Evolutionary conservation across 768 basidiomycete species (phyloP).

Genomic region (Psilocybe tampanensis): DNA sequence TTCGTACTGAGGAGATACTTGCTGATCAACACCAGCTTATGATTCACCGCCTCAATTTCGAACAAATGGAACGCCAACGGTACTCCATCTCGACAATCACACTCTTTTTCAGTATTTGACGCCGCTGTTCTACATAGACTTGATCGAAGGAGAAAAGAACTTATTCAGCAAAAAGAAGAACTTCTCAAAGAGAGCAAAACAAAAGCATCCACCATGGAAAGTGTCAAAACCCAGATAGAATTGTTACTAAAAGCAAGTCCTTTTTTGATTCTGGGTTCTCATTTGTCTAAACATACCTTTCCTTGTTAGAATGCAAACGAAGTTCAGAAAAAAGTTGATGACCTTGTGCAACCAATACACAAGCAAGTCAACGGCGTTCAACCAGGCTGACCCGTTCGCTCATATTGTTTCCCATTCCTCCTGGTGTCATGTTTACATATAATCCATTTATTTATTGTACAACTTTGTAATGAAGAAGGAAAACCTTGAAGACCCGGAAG

Average conservation of each 20-base stretch:
- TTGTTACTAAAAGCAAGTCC: constrained; percentile 64
- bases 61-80: constrained; percentile 88
- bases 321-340: constrained; percentile 75
- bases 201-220: constrained; percentile 75
- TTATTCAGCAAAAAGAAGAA: constrained; percentile 72
- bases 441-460: constrained; percentile 22
- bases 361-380: constrained; percentile 14
- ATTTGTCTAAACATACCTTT: constrained; percentile 1
- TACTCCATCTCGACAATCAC: constrained; percentile 32
- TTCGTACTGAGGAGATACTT: constrained; percentile 60
- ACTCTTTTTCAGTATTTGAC: constrained; percentile 4
- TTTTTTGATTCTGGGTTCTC: constrained; percentile 1
- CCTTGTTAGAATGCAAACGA: constrained; percentile 63
- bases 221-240: constrained; percentile 78
- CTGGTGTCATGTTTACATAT: constrained; percentile 12
- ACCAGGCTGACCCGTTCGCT: constrained; percentile 9
- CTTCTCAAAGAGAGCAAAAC: constrained; percentile 78
- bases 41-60: constrained; percentile 86
- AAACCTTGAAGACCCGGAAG: background rate
- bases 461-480: constrained; percentile 26
- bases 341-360: constrained; percentile 55
- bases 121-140: constrained; percentile 46
- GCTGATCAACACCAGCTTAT: constrained; percentile 81
- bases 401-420: background rate
- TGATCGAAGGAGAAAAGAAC: constrained; percentile 69